Evolutionary conservation across 768 basidiomycete genomes (phyloP), one percentile per base, ranked within the genome.

Genomic region (Naganishia randhawae): DNA sequence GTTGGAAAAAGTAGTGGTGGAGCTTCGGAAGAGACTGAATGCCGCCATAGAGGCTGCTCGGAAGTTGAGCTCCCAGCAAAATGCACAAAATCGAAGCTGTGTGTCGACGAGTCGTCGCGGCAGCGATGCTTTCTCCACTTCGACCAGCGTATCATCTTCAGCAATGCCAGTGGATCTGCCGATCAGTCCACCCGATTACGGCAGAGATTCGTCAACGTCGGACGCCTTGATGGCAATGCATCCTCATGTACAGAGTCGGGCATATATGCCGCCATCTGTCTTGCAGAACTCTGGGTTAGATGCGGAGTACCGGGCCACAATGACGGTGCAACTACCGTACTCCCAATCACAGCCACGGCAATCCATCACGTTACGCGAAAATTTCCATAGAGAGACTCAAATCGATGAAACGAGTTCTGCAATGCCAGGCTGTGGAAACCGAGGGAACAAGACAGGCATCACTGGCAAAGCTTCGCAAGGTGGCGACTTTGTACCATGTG

Each of bases 401-500:
- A 25, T 61, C 14, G 57, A 61, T 13, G 57, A 27, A 19, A 61
- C 57, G 3, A n/a, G 35, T 14, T 13, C 39, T 41, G 11, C 39
- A 25, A 8, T 39, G 19, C 10, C 29, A 14, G 39, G 57, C 11
- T 61, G 57, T 29, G 57, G 37, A 11, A 61, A 37, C n/a, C 41
- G 27, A 22, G 54, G 54, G 7, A 55, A 35, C 33, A 29, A 37
- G 33, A 2, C 35, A 9, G 29, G 11, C 22, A 39, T n/a, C n/a
- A n/a, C 33, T 13, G 39, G 22, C 22, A 61, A 61, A 27, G 22
- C 57, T 11, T 11, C 54, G 19, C 37, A n/a, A 22, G 16, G 25
- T 14, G 25, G 27, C 7, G 57, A 22, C 8, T 61, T 61, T 29
- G 57, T 61, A 39, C 83, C 85, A 67, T 93, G 91, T 76, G 88